phyloP scores from a whole-genome alignment of 495 filamentous ascomycete species.

The Neurospora sp. region DNA sequence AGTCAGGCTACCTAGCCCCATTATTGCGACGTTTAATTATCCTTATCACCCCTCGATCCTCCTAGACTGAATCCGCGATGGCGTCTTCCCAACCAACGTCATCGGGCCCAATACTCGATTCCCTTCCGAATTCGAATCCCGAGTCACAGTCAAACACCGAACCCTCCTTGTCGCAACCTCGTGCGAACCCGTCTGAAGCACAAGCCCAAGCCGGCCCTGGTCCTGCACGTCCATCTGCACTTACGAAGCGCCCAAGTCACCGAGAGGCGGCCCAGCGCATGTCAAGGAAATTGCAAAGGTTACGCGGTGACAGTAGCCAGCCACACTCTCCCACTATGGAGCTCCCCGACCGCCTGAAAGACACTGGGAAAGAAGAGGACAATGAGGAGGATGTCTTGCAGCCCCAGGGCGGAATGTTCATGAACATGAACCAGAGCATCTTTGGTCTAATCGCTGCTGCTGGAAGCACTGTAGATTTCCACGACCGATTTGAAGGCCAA shows the following conservation, averaged over 20 bases:
- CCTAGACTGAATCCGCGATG: not conserved
- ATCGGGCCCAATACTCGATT: slow-evolving; percentile 4
- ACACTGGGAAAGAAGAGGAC: slow-evolving; percentile 52
- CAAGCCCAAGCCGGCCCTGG: slow-evolving; percentile 1
- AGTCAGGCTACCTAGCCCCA: not conserved
- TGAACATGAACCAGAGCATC: slow-evolving; percentile 88
- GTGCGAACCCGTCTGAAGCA: not conserved
- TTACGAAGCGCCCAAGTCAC: slow-evolving; percentile 1
- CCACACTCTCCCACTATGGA: slow-evolving; percentile 52
- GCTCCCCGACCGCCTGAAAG: slow-evolving; percentile 66
- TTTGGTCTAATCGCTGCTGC: slow-evolving; percentile 93
- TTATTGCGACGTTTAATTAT: not conserved
- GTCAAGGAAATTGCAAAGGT: slow-evolving; percentile 49
- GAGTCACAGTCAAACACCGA: not conserved
- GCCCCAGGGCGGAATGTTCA: slow-evolving; percentile 44
- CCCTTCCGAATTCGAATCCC: not conserved
- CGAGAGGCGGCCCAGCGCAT: slow-evolving; percentile 24
- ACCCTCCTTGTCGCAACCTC: not conserved
- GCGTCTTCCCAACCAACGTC: slow-evolving; percentile 8
- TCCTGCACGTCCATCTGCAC: not conserved
- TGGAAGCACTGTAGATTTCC: slow-evolving; percentile 69
- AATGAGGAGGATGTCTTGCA: slow-evolving; percentile 62
- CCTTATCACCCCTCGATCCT: not conserved
- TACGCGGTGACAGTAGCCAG: slow-evolving; percentile 33
- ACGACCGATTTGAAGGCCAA: slow-evolving; percentile 67